phyloP scores from a whole-genome alignment of 805 yeast species.

The Osmozyma mogii region DNA sequence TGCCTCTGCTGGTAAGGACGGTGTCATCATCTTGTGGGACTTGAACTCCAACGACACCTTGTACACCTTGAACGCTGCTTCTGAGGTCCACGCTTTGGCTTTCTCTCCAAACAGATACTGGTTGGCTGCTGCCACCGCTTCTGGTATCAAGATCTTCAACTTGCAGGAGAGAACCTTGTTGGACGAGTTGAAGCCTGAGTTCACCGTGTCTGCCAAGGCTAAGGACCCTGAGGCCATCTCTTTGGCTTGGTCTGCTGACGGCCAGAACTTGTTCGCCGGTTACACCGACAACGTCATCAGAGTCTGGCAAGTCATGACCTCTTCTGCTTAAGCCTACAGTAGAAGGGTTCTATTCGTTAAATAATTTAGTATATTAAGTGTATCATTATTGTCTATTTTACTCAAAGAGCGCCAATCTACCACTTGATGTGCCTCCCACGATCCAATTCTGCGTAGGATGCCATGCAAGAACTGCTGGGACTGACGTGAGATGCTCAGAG shows the following conservation, averaged over 20 bases:
- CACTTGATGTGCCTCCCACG: constrained; percentile 92
- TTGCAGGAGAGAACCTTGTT: constrained; percentile 88
- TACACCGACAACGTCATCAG: constrained; percentile 99
- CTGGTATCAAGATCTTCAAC: constrained; percentile 97
- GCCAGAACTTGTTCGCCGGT: constrained; percentile 99
- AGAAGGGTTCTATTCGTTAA: neutral
- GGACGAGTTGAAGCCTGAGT: constrained; percentile 98
- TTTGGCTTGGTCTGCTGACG: constrained; percentile 99
- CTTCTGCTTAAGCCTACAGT: constrained; percentile 33
- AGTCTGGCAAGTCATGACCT: constrained; percentile 99
- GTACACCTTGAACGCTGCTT: constrained; percentile 91
- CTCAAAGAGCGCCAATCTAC: constrained; percentile 65
- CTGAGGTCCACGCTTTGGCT: constrained; percentile 96
- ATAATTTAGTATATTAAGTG: neutral
- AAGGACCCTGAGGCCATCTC: constrained; percentile 98
- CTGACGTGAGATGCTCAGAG: constrained; percentile 60
- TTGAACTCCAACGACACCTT: constrained; percentile 75
- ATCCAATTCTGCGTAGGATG: constrained; percentile 88
- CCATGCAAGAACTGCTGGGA: constrained; percentile 81
- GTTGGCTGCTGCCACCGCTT: constrained; percentile 98
- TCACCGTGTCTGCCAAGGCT: constrained; percentile 78
- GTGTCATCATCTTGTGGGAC: constrained; percentile 98
- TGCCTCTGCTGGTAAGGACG: constrained; percentile 99
- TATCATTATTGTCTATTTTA: constrained; percentile 6
- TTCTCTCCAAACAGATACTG: constrained; percentile 99